Percentiles rank a stretch among this genome's conserved stretches.
phyloP scores from a whole-genome alignment of 225 moss, liverwort and hornwort genomes.

The Neckera pumila region DNA sequence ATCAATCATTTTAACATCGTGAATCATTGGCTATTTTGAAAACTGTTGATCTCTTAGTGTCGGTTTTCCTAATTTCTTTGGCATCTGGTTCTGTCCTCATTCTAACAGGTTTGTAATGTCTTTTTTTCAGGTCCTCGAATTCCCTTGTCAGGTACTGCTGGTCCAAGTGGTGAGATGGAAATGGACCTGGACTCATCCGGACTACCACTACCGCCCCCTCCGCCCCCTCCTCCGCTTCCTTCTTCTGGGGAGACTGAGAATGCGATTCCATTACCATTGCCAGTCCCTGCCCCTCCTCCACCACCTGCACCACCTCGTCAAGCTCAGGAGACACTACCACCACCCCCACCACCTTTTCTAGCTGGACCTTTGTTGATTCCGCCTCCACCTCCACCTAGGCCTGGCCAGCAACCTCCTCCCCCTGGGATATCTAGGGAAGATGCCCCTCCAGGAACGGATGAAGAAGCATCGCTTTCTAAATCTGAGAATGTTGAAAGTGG shows the following conservation, averaged over 20 bases:
- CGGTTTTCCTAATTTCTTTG: not conserved
- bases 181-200: slow-evolving; percentile 20
- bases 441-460: slow-evolving; percentile 48
- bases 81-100: not conserved
- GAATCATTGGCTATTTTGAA: not conserved
- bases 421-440: slow-evolving; percentile 64
- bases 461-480: slow-evolving; percentile 20
- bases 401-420: slow-evolving; percentile 73
- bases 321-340: slow-evolving; percentile 20
- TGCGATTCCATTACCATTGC: slow-evolving; percentile 55
- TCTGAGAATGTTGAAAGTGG: slow-evolving; percentile 21
- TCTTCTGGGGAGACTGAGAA: slow-evolving; percentile 53
- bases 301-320: slow-evolving; percentile 59
- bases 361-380: slow-evolving; percentile 39
- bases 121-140: slow-evolving; percentile 42
- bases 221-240: slow-evolving; percentile 81
- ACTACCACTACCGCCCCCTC: slow-evolving; percentile 75
- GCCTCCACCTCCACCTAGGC: slow-evolving; percentile 50
- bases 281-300: slow-evolving; percentile 78
- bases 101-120: not conserved
- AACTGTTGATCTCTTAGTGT: not conserved
- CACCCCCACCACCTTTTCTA: slow-evolving; percentile 57
- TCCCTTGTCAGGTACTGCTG: slow-evolving; percentile 40
- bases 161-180: slow-evolving; percentile 34
- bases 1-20: not conserved